A percentile compares a stretch with the other conserved stretches of the same genome.
These are phyloP conservation scores for Komagataella pseudopastoris DNA, from an alignment of 805 yeast genomes.

Conservation along the genomic window DNA sequence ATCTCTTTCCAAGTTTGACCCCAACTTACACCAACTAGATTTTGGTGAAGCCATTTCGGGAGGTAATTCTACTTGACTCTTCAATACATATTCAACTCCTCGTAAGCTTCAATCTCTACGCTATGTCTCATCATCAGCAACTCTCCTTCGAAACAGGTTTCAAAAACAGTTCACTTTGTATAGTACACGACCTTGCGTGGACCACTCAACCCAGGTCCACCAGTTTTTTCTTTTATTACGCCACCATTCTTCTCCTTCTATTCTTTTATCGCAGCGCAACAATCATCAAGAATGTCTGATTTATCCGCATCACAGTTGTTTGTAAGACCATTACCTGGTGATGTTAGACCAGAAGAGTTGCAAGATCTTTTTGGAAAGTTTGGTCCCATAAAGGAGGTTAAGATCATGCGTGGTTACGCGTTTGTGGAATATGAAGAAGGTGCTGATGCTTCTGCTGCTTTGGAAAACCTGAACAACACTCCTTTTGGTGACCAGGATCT, in stretches of 20 bases:
- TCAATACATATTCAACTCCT: not conserved
- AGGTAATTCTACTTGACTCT: no score
- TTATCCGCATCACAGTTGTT: conserved; percentile 22
- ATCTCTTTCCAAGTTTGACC: not conserved
- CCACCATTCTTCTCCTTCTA: not conserved
- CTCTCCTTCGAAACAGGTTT: no score
- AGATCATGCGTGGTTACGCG: conserved; percentile 73
- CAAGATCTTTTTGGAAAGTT: conserved; percentile 54
- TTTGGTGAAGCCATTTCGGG: not conserved
- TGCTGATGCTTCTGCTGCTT: conserved; percentile 37
- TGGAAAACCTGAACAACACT: conserved; percentile 28
- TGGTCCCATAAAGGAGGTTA: conserved; percentile 58
- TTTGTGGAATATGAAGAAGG: conserved; percentile 73
- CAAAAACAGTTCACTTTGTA: not conserved
- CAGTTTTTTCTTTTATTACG: not conserved
- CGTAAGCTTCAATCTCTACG: no score
- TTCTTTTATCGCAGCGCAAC: not conserved
- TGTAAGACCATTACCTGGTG: conserved; percentile 23
- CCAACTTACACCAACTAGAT: not conserved
- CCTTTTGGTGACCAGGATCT: conserved; percentile 36
- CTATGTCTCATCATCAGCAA: no score
- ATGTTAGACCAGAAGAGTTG: conserved; percentile 31
- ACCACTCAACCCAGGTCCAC: not conserved
- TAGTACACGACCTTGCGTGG: not conserved
- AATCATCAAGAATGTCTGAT: conserved; percentile 9